Base-by-base conservation (phyloP, 1,284 basidiomycete genomes). In the Porogramme epimiltina region DNA sequence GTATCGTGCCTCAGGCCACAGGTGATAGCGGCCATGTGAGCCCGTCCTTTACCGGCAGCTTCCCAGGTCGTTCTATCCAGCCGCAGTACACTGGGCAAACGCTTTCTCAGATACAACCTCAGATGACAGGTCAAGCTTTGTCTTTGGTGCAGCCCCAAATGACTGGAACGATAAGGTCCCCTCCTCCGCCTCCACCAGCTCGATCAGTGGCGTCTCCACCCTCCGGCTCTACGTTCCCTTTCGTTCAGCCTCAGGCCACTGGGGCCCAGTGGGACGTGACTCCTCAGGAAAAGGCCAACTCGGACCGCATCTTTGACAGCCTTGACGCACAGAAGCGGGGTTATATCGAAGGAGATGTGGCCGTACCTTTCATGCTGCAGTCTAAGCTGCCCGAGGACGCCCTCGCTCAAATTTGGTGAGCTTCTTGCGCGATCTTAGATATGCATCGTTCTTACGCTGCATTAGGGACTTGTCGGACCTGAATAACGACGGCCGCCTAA, bases 281-380 rank as follows among this genome's bases (percentile, higher is more conserved):
- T 0, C 72, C 89, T 0, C 73, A 80, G 2, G 95, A 96, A 64
- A 98, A 98, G 69, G 79, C 85, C 0, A 81, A 77, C 33, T 78
- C 90, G 3, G 95, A 99, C 67, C 75, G 75, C 15, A 90, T 89
- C 73, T 99, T 98, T 65, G 85, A 91, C 51, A 79, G 78, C 25
- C 80, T 99, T 31, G 97, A 99, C 69, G 72, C 80, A 15, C 78
- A 83, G 56, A 85, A 82, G 60, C 81, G 76, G 54, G 95, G 95
- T 1, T 90, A 80, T 61, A 91, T 99, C 28, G 94, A 96, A 64
- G 95, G 95, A 10, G 93, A 96, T 57, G 84, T 92, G 20, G 97
- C 95, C 3, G 97, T 98, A 0, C 93, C 93, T 4, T 99, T 99
- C 72, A 92, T 99, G 87, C 73, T 97, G 56, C 89, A 95, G 70